phyloP scores from a whole-genome alignment of 495 filamentous ascomycete genomes.

The Pyrenula massariospora region DNA sequence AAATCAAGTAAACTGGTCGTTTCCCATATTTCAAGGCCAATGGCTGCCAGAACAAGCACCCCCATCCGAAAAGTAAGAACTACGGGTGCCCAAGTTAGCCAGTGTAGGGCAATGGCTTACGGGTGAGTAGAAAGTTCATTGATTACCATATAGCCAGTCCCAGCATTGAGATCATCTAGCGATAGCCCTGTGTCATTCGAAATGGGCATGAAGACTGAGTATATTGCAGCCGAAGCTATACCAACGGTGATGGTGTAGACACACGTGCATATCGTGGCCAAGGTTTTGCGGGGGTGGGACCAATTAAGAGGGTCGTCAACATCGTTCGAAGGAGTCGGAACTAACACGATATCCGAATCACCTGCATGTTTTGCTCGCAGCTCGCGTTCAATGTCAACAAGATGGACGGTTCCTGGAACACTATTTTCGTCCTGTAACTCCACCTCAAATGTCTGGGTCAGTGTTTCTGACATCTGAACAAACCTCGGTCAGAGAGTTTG shows the following conservation, averaged over 20 bases:
- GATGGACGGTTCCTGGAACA: slow-evolving; percentile 40
- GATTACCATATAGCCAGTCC: slow-evolving; percentile 45
- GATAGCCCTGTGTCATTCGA: slow-evolving; percentile 42
- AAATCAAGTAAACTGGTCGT: slow-evolving; percentile 48
- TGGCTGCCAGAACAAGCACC: slow-evolving; percentile 58
- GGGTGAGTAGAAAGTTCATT: slow-evolving; percentile 1
- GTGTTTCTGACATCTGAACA: neutral
- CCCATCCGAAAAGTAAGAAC: slow-evolving; percentile 51
- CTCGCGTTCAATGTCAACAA: slow-evolving; percentile 41
- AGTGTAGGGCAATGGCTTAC: neutral
- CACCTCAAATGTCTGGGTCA: neutral
- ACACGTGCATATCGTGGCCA: slow-evolving; percentile 38
- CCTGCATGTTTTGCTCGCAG: slow-evolving; percentile 28
- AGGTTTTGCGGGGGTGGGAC: slow-evolving; percentile 40
- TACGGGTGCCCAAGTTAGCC: slow-evolving; percentile 2
- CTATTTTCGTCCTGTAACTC: neutral
- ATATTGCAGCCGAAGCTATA: slow-evolving; percentile 47
- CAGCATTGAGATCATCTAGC: slow-evolving; percentile 40
- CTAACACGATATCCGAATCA: slow-evolving; percentile 42
- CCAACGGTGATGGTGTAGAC: slow-evolving; percentile 50
- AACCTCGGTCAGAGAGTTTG: neutral
- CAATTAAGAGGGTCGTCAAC: slow-evolving; percentile 54
- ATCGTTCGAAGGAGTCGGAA: slow-evolving; percentile 44
- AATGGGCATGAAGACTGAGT: slow-evolving; percentile 48
- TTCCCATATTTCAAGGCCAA: slow-evolving; percentile 57